Evolutionary conservation across 2,329 filamentous ascomycete species (phyloP), one percentile per base, ranked within the genome.

Genomic region (Moelleriella libera): DNA sequence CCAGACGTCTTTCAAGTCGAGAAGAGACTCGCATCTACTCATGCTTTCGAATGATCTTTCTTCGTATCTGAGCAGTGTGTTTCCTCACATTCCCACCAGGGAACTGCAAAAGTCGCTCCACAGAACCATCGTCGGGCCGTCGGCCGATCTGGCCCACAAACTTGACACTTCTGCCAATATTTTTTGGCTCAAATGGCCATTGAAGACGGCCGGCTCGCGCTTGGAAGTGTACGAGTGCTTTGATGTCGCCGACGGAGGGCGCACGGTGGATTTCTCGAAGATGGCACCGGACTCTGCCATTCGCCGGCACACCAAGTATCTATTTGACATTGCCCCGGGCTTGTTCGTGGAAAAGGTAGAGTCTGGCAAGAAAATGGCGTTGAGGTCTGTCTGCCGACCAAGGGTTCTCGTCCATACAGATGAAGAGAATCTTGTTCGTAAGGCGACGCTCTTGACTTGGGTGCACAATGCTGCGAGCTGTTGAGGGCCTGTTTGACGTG

Each of bases 221-320:
- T 50, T 66, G 2, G 63, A 66, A 47, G 58, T 62, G 8, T 66
- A 66, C 47, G 63, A 66, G 44, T 66, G 63, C 46, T 51, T 61
- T 44, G 61, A 66, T 45, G 54, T 66, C 31, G 60, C 62, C 3
- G 60, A 52, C 40, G 57, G 56, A 4, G 63, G 63, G 5, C 43
- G 54, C 28, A 40, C 55, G 6, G 46, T 65, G 12, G 58, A 62
- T 32, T 54, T 65, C 7, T 50, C 52, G 45, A 59, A 57, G 21
- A 62, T 59, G 5, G 55, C 50, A n/a, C 53, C 57, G 30, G 53
- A 48, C 10, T 64, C 62, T 2, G 44, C 58, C 21, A 48, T 54
- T 3, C 58, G 63, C 11, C 55, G 55, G 21, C 57, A 60, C 28
- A 57, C 62, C 10, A 57, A 57, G 11, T 66, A 66, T 46, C 46